phyloP scores from a whole-genome alignment of 805 yeast species.

The Ogataea naganishii region DNA sequence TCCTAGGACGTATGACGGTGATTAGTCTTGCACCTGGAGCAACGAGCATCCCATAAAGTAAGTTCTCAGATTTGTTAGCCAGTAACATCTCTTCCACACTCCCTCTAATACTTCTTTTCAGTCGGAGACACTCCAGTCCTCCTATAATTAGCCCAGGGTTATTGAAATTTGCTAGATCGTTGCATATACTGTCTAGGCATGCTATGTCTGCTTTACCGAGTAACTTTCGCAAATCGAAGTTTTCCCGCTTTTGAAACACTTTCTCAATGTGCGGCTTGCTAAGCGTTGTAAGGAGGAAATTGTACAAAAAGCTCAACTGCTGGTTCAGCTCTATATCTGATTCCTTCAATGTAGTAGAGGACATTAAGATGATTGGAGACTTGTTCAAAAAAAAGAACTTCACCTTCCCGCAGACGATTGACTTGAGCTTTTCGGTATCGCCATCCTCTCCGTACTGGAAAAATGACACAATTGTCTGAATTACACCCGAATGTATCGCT shows the following conservation, averaged over 20 bases:
- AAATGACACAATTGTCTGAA: slow-evolving; percentile 70
- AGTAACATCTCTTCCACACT: slow-evolving; percentile 49
- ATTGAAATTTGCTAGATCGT: slow-evolving; percentile 37
- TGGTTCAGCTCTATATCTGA: slow-evolving; percentile 39
- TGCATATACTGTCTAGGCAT: slow-evolving; percentile 58
- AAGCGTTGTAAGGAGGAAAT: slow-evolving; percentile 71
- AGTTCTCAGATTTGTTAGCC: slow-evolving; percentile 37
- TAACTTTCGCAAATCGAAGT: slow-evolving; percentile 72
- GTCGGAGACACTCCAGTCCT: slow-evolving; percentile 53
- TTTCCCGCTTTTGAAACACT: slow-evolving; percentile 62
- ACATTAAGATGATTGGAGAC: slow-evolving; percentile 66
- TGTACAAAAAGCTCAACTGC: slow-evolving; percentile 67
- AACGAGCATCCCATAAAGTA: slow-evolving; percentile 70
- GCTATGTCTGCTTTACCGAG: slow-evolving; percentile 68
- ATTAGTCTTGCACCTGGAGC: slow-evolving; percentile 57
- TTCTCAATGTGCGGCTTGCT: slow-evolving; percentile 71
- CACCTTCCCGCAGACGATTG: slow-evolving; percentile 43
- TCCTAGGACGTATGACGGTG: slow-evolving; percentile 64
- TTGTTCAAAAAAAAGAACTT: slow-evolving; percentile 52
- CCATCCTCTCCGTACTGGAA: slow-evolving; percentile 39
- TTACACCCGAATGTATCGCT: slow-evolving; percentile 66
- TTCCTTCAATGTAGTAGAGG: slow-evolving; percentile 53
- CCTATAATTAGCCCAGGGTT: slow-evolving; percentile 57
- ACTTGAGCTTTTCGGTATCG: slow-evolving; percentile 28
- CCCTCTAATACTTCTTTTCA: slow-evolving; percentile 49